Percentiles rank a stretch among this genome's conserved stretches.
Evolutionary conservation across 495 filamentous ascomycete genomes (phyloP).

Genomic region (Tuber calosporum): DNA sequence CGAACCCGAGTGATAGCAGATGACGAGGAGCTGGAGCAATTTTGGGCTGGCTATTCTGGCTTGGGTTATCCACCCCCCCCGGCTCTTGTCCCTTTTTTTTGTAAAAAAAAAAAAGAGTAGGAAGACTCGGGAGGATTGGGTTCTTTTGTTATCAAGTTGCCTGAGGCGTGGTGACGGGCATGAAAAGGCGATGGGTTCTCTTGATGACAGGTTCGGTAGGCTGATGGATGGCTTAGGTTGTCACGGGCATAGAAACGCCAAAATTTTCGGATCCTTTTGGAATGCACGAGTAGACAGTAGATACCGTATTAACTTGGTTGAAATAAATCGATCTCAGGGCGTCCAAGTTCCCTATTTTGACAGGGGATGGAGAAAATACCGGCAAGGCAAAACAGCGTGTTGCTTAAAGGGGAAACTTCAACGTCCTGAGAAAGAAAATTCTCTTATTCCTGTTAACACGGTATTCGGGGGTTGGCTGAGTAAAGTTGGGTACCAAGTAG

Average conservation of each 20-base stretch:
- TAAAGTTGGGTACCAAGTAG: background rate
- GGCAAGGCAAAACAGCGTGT: too few species aligned
- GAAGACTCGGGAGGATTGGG: background rate
- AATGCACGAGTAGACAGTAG: background rate
- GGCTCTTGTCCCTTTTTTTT: background rate
- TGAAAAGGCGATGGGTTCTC: background rate
- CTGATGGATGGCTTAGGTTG: background rate
- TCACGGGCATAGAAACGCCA: too few species aligned
- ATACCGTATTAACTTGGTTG: too few species aligned
- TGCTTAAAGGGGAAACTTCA: too few species aligned
- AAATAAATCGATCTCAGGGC: too few species aligned
- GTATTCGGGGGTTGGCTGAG: background rate
- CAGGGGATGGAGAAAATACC: too few species aligned
- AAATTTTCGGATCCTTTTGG: background rate
- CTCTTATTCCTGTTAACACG: too few species aligned
- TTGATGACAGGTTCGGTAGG: background rate
- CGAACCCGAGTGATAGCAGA: background rate
- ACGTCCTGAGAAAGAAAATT: too few species aligned
- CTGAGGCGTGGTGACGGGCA: background rate
- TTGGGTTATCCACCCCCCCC: background rate
- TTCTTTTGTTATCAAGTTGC: background rate
- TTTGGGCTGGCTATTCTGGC: background rate
- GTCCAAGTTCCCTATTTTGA: too few species aligned
- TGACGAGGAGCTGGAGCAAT: background rate
- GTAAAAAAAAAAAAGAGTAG: background rate